These are phyloP conservation scores for Trypanosoma conorhini DNA, from an alignment of 208 protist genomes.

Conservation along the genomic window DNA sequence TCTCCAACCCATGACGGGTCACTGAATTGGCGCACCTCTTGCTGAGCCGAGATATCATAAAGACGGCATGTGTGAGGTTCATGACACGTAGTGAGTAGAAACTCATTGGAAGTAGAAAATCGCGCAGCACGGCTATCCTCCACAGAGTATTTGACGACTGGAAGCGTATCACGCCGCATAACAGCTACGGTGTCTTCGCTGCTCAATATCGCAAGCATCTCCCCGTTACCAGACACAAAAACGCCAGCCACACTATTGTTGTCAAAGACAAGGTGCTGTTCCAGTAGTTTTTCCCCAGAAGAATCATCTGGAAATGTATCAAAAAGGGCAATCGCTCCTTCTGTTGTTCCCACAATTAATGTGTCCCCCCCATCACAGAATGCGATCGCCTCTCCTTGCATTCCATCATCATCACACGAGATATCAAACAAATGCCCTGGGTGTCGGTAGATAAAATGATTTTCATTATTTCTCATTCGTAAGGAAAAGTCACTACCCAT, in stretches of 20 bases:
- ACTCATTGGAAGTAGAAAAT: conserved; percentile 69
- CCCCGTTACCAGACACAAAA: conserved; percentile 53
- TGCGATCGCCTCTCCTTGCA: conserved; percentile 72
- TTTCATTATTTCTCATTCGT: conserved; percentile 56
- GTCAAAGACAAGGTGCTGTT: conserved; percentile 86
- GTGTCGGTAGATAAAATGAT: conserved; percentile 72
- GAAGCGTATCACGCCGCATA: conserved; percentile 64
- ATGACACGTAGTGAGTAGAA: conserved; percentile 58
- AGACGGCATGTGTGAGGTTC: conserved; percentile 64
- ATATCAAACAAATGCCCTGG: conserved; percentile 86
- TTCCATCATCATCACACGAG: conserved; percentile 52
- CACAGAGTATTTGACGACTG: conserved; percentile 53
- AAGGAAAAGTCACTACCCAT: conserved; percentile 51
- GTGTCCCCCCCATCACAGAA: conserved; percentile 83
- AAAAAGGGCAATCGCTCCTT: conserved; percentile 78
- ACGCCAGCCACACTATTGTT: conserved; percentile 63
- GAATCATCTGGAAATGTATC: conserved; percentile 80
- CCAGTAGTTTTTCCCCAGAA: conserved; percentile 67
- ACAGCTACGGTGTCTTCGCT: conserved; percentile 40
- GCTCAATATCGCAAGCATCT: conserved; percentile 56
- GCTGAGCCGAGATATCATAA: conserved; percentile 62
- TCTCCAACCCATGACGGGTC: conserved; percentile 71
- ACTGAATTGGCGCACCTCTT: conserved; percentile 60
- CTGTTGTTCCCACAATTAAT: conserved; percentile 79
- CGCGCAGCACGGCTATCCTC: conserved; percentile 50